phyloP scores from a whole-genome alignment of 495 filamentous ascomycete genomes.

The Xylaria bambusicola region DNA sequence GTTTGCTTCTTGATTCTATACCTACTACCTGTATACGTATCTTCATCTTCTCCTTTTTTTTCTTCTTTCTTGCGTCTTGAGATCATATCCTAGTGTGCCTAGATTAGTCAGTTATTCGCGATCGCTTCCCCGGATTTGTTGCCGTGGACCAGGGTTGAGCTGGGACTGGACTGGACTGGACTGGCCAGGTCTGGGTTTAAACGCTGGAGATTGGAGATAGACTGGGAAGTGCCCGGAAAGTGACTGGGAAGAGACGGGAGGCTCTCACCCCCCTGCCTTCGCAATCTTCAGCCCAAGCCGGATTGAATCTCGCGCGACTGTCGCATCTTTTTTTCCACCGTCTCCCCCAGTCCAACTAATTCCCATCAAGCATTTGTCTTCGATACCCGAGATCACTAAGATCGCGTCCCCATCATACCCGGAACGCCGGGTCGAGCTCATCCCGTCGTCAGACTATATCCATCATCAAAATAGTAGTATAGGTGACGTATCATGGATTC shows the following conservation, averaged over 20 bases:
- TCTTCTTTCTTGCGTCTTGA: too few relatives aligned
- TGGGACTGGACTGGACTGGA: background rate
- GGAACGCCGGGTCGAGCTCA: slow-evolving; percentile 10
- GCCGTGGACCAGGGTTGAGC: slow-evolving; percentile 12
- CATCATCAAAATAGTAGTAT: background rate
- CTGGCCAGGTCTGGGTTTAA: background rate
- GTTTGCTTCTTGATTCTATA: too few relatives aligned
- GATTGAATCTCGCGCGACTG: slow-evolving; percentile 8
- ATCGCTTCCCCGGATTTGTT: slow-evolving; percentile 9
- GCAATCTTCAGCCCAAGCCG: slow-evolving; percentile 10
- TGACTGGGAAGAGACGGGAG: slow-evolving; percentile 10
- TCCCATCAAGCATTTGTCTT: background rate
- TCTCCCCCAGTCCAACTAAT: slow-evolving; percentile 2
- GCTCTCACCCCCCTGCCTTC: slow-evolving; percentile 12
- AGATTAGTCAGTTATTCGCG: too few relatives aligned
- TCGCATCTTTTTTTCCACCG: slow-evolving; percentile 14
- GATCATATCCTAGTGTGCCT: too few relatives aligned
- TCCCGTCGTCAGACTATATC: slow-evolving; percentile 7
- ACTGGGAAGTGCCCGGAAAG: too few relatives aligned
- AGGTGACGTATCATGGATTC: slow-evolving; percentile 15
- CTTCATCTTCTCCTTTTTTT: too few relatives aligned
- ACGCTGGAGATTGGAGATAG: slow-evolving; percentile 18
- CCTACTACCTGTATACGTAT: too few relatives aligned
- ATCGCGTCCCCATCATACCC: slow-evolving; percentile 16
- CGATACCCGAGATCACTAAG: slow-evolving; percentile 13